These are phyloP conservation scores for Zygosaccharomyces pseudobailii DNA, from an alignment of 1,139 yeast genomes.

Conservation along the genomic window DNA sequence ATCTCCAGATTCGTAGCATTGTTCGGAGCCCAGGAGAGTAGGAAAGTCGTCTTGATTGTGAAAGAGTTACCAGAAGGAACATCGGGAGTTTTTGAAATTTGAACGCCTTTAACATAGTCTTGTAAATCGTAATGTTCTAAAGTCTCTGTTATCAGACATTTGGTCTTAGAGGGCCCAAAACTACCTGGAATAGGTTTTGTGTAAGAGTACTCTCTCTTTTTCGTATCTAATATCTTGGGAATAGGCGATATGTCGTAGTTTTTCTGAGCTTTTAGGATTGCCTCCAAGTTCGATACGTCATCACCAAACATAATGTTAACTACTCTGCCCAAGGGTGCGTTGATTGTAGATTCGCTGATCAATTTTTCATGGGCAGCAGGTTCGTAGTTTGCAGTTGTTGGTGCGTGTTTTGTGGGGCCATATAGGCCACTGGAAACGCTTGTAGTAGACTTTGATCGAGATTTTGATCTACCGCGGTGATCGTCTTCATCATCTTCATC, in stretches of 20 bases:
- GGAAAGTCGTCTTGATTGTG: constrained; percentile 59
- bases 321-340: constrained; percentile 79
- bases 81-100: constrained; percentile 79
- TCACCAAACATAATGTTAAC: constrained; percentile 67
- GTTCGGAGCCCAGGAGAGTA: constrained; percentile 64
- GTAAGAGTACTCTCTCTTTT: constrained; percentile 59
- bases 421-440: background rate
- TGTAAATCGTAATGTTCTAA: constrained; percentile 58
- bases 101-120: constrained; percentile 54
- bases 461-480: background rate
- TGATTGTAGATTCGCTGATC: constrained; percentile 54
- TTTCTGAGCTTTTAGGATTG: constrained; percentile 57
- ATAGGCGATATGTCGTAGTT: constrained; percentile 64
- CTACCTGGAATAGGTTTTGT: constrained; percentile 75
- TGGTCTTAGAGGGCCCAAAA: constrained; percentile 91
- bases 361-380: constrained; percentile 57
- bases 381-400: constrained; percentile 48
- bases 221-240: constrained; percentile 41
- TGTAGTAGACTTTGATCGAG: constrained; percentile 2
- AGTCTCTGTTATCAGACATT: constrained; percentile 69
- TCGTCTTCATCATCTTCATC: constrained; percentile 18
- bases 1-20: constrained; percentile 65
- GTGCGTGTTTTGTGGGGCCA: constrained; percentile 46
- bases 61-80: constrained; percentile 91
- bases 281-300: constrained; percentile 51